Evolutionary conservation across 2,329 filamentous ascomycete genomes (phyloP).

Genomic region (Seiridium unicorne): DNA sequence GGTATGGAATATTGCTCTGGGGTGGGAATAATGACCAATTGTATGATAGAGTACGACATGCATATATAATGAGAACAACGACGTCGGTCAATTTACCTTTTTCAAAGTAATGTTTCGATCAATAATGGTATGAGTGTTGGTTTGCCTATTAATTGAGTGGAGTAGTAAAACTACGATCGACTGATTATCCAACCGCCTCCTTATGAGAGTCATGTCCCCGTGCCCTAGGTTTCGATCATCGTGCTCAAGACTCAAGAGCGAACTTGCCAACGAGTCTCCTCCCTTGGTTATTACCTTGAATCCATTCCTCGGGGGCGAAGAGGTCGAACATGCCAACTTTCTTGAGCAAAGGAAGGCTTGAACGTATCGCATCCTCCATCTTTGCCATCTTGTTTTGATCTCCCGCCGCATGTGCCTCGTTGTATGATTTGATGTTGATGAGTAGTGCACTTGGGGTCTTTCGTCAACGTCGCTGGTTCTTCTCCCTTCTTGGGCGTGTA

Average conservation of each 20-base stretch:
- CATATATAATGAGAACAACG: neutral
- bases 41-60: neutral
- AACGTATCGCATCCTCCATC: slow-evolving; percentile 18
- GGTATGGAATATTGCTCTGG: too few relatives aligned
- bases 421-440: slow-evolving; percentile 24
- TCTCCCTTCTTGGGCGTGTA: neutral
- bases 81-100: too few relatives aligned
- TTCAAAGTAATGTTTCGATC: too few relatives aligned
- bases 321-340: slow-evolving; percentile 23
- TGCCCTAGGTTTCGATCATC: neutral
- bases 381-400: slow-evolving; percentile 14
- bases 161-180: too few relatives aligned
- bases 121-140: too few relatives aligned
- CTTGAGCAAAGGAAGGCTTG: slow-evolving; percentile 20
- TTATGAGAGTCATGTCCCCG: neutral
- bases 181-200: too few relatives aligned
- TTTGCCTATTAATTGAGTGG: too few relatives aligned
- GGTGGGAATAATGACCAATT: neutral
- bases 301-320: slow-evolving; percentile 24
- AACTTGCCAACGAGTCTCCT: slow-evolving; percentile 19
- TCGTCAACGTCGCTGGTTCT: neutral
- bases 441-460: slow-evolving; percentile 17
- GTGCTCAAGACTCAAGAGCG: slow-evolving; percentile 10
- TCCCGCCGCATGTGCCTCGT: slow-evolving; percentile 17
- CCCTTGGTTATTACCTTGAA: slow-evolving; percentile 21